Percentiles rank a stretch among this genome's conserved stretches.
phyloP scores from a whole-genome alignment of 2,329 filamentous ascomycete species.

The Colletotrichum viniferum region DNA sequence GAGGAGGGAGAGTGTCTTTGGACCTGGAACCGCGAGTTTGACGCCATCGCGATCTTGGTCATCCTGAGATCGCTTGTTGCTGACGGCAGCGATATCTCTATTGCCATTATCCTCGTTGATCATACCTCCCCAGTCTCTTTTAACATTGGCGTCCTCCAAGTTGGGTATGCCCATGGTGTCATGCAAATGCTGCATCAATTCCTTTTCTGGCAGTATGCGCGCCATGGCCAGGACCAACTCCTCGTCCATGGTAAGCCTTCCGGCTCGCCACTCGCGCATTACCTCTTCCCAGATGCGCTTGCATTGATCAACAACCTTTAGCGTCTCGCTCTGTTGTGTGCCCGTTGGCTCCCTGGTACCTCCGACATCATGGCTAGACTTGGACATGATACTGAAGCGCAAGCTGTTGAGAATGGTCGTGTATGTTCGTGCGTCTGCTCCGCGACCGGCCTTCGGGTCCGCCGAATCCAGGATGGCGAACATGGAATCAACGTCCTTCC shows the following conservation, averaged over 20 bases:
- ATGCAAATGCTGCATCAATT: slow-evolving; percentile 57
- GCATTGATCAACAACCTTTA: slow-evolving; percentile 65
- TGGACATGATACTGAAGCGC: slow-evolving; percentile 47
- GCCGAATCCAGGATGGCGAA: slow-evolving; percentile 78
- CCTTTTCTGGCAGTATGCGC: slow-evolving; percentile 68
- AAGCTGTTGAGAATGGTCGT: slow-evolving; percentile 84
- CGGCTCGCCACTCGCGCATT: slow-evolving; percentile 74
- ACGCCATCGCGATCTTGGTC: slow-evolving; percentile 6
- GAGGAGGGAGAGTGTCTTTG: slow-evolving; percentile 71
- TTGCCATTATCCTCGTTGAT: slow-evolving; percentile 21
- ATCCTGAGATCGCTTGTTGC: background rate
- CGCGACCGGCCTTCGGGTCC: slow-evolving; percentile 60
- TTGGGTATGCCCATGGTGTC: slow-evolving; percentile 79
- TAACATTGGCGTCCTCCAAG: slow-evolving; percentile 32
- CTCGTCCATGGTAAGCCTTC: slow-evolving; percentile 76
- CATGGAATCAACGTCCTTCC: slow-evolving; percentile 77
- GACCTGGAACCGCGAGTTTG: slow-evolving; percentile 48
- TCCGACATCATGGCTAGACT: slow-evolving; percentile 29
- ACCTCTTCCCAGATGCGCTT: slow-evolving; percentile 83
- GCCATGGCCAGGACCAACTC: slow-evolving; percentile 82
- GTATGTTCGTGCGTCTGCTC: slow-evolving; percentile 75
- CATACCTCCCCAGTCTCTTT: background rate
- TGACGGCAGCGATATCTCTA: slow-evolving; percentile 22
- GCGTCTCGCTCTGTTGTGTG: slow-evolving; percentile 15
- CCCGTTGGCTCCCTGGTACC: background rate